Conservation (phyloP, 2,329 filamentous ascomycete genomes). For the Exserohilum turcica region DNA sequence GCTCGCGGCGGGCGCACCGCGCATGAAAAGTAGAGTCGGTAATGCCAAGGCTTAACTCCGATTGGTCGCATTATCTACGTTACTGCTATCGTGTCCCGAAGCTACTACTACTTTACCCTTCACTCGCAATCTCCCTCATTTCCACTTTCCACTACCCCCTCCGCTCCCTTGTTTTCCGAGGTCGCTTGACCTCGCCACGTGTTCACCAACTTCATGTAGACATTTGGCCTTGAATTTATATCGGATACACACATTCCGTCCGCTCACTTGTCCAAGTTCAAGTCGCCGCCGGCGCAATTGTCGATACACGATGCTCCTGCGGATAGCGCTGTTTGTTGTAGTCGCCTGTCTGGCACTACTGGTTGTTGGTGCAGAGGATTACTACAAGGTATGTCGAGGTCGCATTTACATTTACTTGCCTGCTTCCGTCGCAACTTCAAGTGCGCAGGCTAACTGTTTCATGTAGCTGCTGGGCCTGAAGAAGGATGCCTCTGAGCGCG, state of each 20-base stretch:
- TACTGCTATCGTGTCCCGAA: conserved; percentile 38
- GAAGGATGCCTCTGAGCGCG: conserved; percentile 77
- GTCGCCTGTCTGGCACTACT: conserved; percentile 52
- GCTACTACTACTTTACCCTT: conserved; percentile 12
- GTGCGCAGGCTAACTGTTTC: conserved; percentile 19
- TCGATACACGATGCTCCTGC: conserved; percentile 49
- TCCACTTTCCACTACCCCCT: conserved; percentile 6
- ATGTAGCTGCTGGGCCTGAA: conserved; percentile 77
- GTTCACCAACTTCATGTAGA: conserved; percentile 21
- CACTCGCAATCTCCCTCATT: conserved; percentile 17
- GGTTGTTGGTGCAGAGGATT: conserved; percentile 66
- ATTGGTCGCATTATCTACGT: conserved; percentile 31
- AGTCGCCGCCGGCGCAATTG: conserved; percentile 24
- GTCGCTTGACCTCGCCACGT: conserved; percentile 3
- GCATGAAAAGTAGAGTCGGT: conserved; percentile 29
- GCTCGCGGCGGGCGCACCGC: conserved; percentile 7
- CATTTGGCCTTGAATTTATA: conserved; percentile 10
- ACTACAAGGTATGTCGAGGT: conserved; percentile 68
- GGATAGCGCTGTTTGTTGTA: conserved; percentile 51
- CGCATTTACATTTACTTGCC: neutral
- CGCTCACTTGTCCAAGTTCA: conserved; percentile 22
- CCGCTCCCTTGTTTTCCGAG: conserved; percentile 6
- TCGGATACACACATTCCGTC: conserved; percentile 24
- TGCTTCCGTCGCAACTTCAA: conserved; percentile 1
- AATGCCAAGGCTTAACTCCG: conserved; percentile 34